Evolutionary conservation across 345 rosid species (phyloP), one percentile per base, ranked within the genome.

Genomic region (Leavenworthia alabamica): DNA sequence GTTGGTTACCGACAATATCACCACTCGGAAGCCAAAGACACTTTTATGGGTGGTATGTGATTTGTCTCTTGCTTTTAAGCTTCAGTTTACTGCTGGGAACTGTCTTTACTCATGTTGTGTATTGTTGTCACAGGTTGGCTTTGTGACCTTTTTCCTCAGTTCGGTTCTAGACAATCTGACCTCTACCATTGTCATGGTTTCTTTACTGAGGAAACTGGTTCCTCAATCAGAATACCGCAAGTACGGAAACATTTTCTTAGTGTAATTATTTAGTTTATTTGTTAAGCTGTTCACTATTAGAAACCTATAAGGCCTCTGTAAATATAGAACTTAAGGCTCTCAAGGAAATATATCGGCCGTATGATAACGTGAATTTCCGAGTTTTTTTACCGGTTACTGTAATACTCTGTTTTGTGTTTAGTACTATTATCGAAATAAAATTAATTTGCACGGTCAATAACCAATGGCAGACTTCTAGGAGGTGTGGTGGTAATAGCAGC

Each of bases 401-500:
- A 24, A 12, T 52, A 63, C 8, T 23, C 23, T 56, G 54, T 47
- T 9, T 64, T 32, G 9, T 17, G 41, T 56, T 22, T 11, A 13
- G 46, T 13, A n/a, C 9, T 32, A 8, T 23, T 3, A 19, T 58
- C 27, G 19, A 6, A 33, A 2, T 57, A 11, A 42, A 12, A 23
- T 59, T 37, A 20, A 15, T 51, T 42, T 43, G 2, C 37, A 20
- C 19, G 33, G 22, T 66, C 26, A 32, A 24, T 56, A 48, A 64
- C 62, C 31, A 51, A 72, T 57, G 73, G 59, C 81, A 92, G 98
- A 78, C 82, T 92, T 80, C 86, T 92, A 39, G 96, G 98, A 81
- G 96, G 80, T 62, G 93, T 88, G 48, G 85, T 92, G 54, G 95
- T 92, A 9, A 89, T 92, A 80, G 95, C 98, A 61, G 98, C 96